Evolutionary conservation across 2,329 filamentous ascomycete genomes (phyloP).

Genomic region (Colletotrichum abscissum): DNA sequence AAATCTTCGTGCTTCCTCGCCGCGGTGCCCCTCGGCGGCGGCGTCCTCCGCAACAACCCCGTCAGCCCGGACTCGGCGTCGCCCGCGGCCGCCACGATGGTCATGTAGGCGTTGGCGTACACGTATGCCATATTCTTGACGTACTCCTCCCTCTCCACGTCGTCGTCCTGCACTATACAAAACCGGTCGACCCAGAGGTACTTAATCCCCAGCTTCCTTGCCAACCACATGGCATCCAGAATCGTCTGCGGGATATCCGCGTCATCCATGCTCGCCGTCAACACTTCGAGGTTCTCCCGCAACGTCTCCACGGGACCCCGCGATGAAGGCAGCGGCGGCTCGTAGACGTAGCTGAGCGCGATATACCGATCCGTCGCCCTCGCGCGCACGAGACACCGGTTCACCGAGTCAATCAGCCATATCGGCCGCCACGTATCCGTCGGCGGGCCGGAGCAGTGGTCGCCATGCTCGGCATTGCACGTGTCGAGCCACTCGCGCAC

Average conservation of each 20-base stretch:
- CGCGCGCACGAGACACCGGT: constrained; percentile 51
- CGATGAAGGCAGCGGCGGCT: constrained; percentile 40
- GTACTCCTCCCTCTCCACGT: constrained; percentile 51
- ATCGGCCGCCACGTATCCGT: constrained; percentile 50
- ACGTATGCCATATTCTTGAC: constrained; percentile 57
- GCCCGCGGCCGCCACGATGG: constrained; percentile 55
- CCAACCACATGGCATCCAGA: constrained; percentile 56
- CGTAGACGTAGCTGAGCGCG: constrained; percentile 60
- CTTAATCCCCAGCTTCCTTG: constrained; percentile 54
- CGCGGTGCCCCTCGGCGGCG: constrained; percentile 41
- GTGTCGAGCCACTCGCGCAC: constrained; percentile 56
- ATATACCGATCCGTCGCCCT: constrained; percentile 54
- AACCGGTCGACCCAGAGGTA: constrained; percentile 60
- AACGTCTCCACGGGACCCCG: constrained; percentile 44
- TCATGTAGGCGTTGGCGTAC: constrained; percentile 57
- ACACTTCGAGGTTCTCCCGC: constrained; percentile 49
- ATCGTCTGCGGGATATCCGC: constrained; percentile 53
- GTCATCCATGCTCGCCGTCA: constrained; percentile 48
- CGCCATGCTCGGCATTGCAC: constrained; percentile 54
- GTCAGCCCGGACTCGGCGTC: constrained; percentile 50
- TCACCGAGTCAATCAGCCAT: constrained; percentile 55
- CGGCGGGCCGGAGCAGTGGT: constrained; percentile 49
- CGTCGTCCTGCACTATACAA: constrained; percentile 58
- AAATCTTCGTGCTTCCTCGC: constrained; percentile 51
- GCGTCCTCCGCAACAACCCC: constrained; percentile 32